Base-by-base conservation (phyloP, 2,329 filamentous ascomycete species). In the Arthrinium puccinioides region DNA sequence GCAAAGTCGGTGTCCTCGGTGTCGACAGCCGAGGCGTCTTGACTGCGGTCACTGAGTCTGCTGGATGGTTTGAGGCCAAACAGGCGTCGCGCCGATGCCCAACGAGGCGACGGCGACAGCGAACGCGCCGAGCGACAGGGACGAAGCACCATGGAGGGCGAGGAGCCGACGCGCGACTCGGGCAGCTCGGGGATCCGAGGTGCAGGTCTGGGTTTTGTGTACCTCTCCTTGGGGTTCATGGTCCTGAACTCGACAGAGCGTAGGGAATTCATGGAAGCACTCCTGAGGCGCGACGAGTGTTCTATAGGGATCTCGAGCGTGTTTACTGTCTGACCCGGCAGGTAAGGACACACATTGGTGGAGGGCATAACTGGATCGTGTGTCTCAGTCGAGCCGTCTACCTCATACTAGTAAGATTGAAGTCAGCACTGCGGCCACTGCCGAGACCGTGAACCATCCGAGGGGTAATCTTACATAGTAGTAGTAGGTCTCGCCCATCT, bases 401-500 rank as follows among this genome's bases (percentile, higher is more conserved):
- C 61, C 56, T 89, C 79, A 62, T 95, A 96, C 85, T 94, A 62
- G 20, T 7, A 19, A 8, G 24, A 14, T 18, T 28, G n/a, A 19
- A 21, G 23, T 46, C 29, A 49, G 45, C 18, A 40, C 36, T 31
- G 25, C 37, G 60, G 59, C 45, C 43, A 43, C 38, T 44, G 48
- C 26, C 51, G 40, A 31, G n/a, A n/a, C n/a, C n/a, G n/a, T n/a
- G n/a, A n/a, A n/a, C n/a, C n/a, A n/a, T n/a, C n/a, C n/a, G n/a
- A n/a, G n/a, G n/a, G 43, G 45, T 35, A 18, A 25, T 19, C 19
- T 34, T 68, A 94, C 87, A 64, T 92, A 96, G 69, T 94, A 97
- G 74, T 90, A 96, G 62, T 96, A 96, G 13, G 83, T 92, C 42
- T 84, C 79, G 30, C 89, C 89, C 85, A 95, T 95, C 61, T 84